Evolutionary conservation across 176 grass and related monocot species (phyloP), one percentile per base, ranked within the genome.

Genomic region (Musa acuminata): DNA sequence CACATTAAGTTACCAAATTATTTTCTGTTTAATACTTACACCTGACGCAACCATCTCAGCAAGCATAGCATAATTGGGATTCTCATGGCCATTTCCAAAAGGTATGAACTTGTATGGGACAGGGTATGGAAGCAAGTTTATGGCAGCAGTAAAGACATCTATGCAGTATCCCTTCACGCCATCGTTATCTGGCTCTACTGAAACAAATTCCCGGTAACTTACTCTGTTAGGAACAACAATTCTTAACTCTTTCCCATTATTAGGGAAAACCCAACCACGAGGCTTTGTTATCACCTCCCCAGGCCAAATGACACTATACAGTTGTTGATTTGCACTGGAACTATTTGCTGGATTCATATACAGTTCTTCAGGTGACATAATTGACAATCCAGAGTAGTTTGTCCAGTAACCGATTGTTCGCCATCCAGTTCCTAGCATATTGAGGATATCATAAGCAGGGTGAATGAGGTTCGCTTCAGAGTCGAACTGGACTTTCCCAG

Each of bases 151-250:
- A 21, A 74, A 74, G 8, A 74, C 72, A 57, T 74, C 72, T 27
- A 74, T 74, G 24, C 72, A 74, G 72, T 29, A 74, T 11, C 72
- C 72, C 5, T 74, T 74, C 14, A 58, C 9, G 2, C 8, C 25
- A 2, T 74, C n/a, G 13, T 53, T 51, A 29, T 57, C 21, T 74
- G 22, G 50, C 17, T 24, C n/a, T 17, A 55, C 14, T 27, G 52
- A 55, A 55, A 74, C 53, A 55, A 57, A 74, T 74, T 74, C 16
- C 4, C 21, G 52, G 53, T 53, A 74, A 27, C 72, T 74, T 7
- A 57, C 50, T 58, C 72, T 74, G 1, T 74, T 57, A 29, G 72
- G 72, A 74, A 74, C 72, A 29, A n/a, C 72, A 27, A 74, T 74
- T 55, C 53, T 74, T 22, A 74, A 11, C 9, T 58, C 72, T 16